Percentiles rank a stretch among this genome's conserved stretches.
Conservation (phyloP, 257 asterid genomes). For the Catharanthus roseus region DNA sequence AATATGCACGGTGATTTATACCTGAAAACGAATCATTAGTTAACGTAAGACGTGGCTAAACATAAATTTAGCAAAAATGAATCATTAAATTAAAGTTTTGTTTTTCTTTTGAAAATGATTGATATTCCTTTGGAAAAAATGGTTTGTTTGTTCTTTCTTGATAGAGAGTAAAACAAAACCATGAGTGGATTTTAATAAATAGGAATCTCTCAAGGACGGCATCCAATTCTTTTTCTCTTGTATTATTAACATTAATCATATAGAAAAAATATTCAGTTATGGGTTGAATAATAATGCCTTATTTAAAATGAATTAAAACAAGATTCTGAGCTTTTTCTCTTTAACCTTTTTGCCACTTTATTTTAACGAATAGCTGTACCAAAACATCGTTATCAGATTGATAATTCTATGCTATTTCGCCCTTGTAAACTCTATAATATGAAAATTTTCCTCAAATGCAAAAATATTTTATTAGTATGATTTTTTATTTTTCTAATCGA, state of each 20-base stretch:
- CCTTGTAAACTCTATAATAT: not conserved
- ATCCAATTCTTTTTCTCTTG: constrained; percentile 15
- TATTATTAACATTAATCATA: not conserved
- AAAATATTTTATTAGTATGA: not conserved
- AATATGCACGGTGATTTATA: too few species aligned
- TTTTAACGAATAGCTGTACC: not conserved
- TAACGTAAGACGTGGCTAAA: not conserved
- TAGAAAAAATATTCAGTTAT: not conserved
- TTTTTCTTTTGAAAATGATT: not conserved
- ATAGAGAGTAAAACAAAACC: not conserved
- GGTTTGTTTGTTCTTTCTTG: not conserved
- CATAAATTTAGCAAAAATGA: not conserved
- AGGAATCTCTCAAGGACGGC: not conserved
- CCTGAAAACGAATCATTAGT: too few species aligned
- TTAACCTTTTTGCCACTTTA: not conserved
- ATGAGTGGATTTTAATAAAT: not conserved
- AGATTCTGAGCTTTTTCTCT: not conserved
- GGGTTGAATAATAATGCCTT: not conserved
- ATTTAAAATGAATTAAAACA: not conserved
- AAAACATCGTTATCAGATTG: not conserved
- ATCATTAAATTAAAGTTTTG: not conserved
- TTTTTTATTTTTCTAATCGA: not conserved
- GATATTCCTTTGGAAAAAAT: not conserved
- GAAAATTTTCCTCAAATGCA: not conserved
- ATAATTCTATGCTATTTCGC: constrained; percentile 3